phyloP scores from a whole-genome alignment of 2,329 filamentous ascomycete species.

The Exserohilum rostratum region DNA sequence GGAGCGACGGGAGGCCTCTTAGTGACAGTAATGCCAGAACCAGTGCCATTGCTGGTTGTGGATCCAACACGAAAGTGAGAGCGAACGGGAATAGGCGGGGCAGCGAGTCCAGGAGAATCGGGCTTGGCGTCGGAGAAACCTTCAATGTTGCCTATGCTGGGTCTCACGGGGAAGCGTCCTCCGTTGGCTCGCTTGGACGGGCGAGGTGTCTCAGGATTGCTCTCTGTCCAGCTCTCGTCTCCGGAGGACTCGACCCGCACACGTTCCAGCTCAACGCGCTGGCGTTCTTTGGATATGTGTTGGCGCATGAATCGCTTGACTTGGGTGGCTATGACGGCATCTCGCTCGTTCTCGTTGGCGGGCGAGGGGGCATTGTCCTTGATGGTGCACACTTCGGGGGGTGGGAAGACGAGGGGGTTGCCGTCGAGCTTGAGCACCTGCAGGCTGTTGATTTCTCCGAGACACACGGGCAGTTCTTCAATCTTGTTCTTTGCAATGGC shows the following conservation, averaged over 20 bases:
- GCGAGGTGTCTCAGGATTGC: conserved; percentile 76
- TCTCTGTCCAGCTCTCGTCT: conserved; percentile 64
- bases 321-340: conserved; percentile 64
- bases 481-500: conserved; percentile 88
- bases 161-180: conserved; percentile 68
- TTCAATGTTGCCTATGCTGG: conserved; percentile 71
- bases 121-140: conserved; percentile 53
- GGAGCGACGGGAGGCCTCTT: conserved; percentile 77
- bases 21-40: conserved; percentile 47
- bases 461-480: conserved; percentile 78
- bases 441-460: conserved; percentile 88
- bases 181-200: conserved; percentile 63
- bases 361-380: conserved; percentile 51
- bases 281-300: conserved; percentile 45
- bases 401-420: conserved; percentile 83
- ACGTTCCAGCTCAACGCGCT: conserved; percentile 40
- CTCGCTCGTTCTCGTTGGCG: conserved; percentile 64
- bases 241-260: conserved; percentile 53
- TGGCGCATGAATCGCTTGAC: conserved; percentile 64
- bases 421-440: conserved; percentile 89
- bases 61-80: conserved; percentile 81
- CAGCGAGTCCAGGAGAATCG: conserved; percentile 41
- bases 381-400: conserved; percentile 53
- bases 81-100: conserved; percentile 78
- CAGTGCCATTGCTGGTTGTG: conserved; percentile 61